Evolutionary conservation across 495 filamentous ascomycete species (phyloP), one percentile per base, ranked within the genome.

Genomic region (Neurospora terricola): DNA sequence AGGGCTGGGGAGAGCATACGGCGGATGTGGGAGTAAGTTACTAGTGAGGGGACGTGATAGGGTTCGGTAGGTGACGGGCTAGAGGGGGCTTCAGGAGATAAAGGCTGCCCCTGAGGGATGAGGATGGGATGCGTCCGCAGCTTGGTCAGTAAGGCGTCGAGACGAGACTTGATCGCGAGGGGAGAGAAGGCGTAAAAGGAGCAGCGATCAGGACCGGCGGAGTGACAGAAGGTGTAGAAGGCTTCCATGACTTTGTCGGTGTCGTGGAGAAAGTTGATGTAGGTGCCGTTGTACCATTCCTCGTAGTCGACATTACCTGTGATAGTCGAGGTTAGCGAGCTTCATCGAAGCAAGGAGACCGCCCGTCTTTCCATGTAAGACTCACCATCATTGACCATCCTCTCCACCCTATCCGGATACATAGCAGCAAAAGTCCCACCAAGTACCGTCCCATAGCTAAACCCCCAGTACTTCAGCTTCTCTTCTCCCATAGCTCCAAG

Each of bases 391-490:
- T 83, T 78, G 9, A 87, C 83, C 72, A 88, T 75, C 54, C 85
- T 80, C 40, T 83, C 82, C 3, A 88, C 80, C 45, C 81, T 80
- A 8, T 83, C 78, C 1, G 86, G 86, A 72, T 83, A 87, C 80
- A 89, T 80, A 14, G 82, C 78, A 9, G 85, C 85, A 71, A 87
- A 86, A 0, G 86, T 87, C 12, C 79, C 81, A 12, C 88, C 88
- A 18, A 90, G 76, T 11, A 85, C 79, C 34, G 85, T 87, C 21
- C 87, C 87, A 72, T 88, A 88, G 45, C 83, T 85, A 38, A 87
- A 87, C 10, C 86, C 86, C 86, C 86, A 88, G 74, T 87, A 88
- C 70, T 81, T 84, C 3, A 88, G 73, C 72, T 83, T 85, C 30
- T 79, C 75, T 69, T 83, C 73, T 9, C 79, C 81, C 38, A 78